Evolutionary conservation across 441 rosid genomes (phyloP), one percentile per base, ranked within the genome.

Genomic region (Erodium chrysanthum): DNA sequence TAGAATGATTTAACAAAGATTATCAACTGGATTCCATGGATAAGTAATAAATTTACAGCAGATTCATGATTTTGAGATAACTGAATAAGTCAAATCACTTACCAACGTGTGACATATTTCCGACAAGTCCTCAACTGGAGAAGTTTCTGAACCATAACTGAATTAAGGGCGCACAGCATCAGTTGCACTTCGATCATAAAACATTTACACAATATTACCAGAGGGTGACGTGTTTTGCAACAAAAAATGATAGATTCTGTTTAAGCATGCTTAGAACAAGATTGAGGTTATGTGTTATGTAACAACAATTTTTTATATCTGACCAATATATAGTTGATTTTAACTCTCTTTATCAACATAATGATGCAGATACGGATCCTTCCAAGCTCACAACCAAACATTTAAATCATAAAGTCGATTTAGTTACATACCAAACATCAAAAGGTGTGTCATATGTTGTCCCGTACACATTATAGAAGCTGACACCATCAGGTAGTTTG

Each of bases 61-160:
- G 5, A 40, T 2, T 68, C 44, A 22, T 27, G 71, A 20, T 31
- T 33, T 61, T 54, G 69, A 25, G 29, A 25, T 25, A 25, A 25
- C 29, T n/a, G 60, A 8, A 70, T 4, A 23, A 74, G 37, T 63
- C 31, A 67, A 75, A 69, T 44, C 52, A 82, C 90, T 81, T 74
- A 86, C 97, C 83, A 82, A 48, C 23, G 89, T 72, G 71, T 89
- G 92, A 75, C 97, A 91, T 70, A 91, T 85, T 70, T 88, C 96
- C 25, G 96, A 85, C 66, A 89, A 78, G 74, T 91, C 96, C 35
- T 71, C 85, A 4, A 91, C 67, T 0, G 96, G 96, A 40, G 90
- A 85, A 46, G 83, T 74, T 82, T 88, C 84, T 18, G 92, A 72
- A 66, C 97, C 95, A 74, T 91, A 91, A 68, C 97, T 91, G 85